A percentile compares a stretch with the other conserved stretches of the same genome.
Conservation (phyloP, 208 protist species). For the Wallacemonas sp. region DNA sequence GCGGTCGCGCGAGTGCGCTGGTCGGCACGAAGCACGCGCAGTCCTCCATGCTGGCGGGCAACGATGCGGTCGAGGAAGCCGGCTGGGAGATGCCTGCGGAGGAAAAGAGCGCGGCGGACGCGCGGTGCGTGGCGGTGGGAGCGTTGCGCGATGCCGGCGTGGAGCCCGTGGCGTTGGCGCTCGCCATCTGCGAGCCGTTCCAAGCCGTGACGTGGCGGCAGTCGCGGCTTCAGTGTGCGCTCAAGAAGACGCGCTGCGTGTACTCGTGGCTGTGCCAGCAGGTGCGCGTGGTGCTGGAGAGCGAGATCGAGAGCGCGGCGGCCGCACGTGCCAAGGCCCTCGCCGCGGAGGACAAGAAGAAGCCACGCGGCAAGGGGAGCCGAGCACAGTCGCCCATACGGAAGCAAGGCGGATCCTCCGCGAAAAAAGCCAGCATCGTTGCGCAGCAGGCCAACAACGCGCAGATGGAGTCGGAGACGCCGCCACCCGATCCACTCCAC, state of each 20-base stretch:
- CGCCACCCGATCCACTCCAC: slow-evolving; percentile 33
- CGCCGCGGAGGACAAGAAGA: slow-evolving; percentile 13
- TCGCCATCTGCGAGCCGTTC: slow-evolving; percentile 42
- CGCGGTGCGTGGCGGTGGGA: slow-evolving; percentile 24
- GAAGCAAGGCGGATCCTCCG: slow-evolving; percentile 17
- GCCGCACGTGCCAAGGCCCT: slow-evolving; percentile 14
- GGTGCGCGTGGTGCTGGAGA: slow-evolving; percentile 24
- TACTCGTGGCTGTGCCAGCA: slow-evolving; percentile 74
- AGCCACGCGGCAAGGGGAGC: background rate
- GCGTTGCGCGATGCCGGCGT: slow-evolving; percentile 13
- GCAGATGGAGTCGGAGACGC: background rate
- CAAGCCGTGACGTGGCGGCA: slow-evolving; percentile 63
- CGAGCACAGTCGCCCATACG: slow-evolving; percentile 11
- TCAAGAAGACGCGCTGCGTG: slow-evolving; percentile 59
- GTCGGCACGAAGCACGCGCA: background rate
- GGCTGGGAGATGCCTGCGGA: slow-evolving; percentile 48
- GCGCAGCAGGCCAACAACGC: slow-evolving; percentile 12
- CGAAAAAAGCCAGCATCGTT: background rate
- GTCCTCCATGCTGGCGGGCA: background rate
- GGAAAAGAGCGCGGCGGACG: slow-evolving; percentile 43
- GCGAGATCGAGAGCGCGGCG: background rate
- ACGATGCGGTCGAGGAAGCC: slow-evolving; percentile 31
- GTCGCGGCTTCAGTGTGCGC: slow-evolving; percentile 44
- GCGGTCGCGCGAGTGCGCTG: background rate
- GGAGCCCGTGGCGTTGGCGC: slow-evolving; percentile 23